phyloP scores from a whole-genome alignment of 371 early-diverging fungal genomes.

The Chytridiales sp. region DNA sequence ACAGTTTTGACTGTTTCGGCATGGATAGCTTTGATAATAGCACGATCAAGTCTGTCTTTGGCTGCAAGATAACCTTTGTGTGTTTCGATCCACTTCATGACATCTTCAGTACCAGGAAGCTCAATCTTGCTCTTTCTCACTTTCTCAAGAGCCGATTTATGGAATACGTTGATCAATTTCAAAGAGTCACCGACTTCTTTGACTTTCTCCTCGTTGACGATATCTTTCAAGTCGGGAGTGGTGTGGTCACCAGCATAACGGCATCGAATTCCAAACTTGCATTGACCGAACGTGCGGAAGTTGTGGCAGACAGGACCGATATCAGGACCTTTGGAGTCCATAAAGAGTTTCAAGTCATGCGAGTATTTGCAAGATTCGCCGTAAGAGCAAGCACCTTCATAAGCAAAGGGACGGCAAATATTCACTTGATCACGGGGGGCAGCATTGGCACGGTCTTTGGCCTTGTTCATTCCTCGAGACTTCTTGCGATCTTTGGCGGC shows the following conservation, averaged over 20 bases:
- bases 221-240: slow-evolving; percentile 30
- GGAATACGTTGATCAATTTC: neutral
- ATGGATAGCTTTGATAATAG: neutral
- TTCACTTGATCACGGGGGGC: slow-evolving; percentile 11
- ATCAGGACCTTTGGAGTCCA: slow-evolving; percentile 61
- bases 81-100: slow-evolving; percentile 15
- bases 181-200: neutral
- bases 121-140: too few relatives aligned
- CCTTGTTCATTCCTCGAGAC: slow-evolving; percentile 36
- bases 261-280: slow-evolving; percentile 74
- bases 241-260: slow-evolving; percentile 73
- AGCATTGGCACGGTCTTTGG: slow-evolving; percentile 13
- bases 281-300: slow-evolving; percentile 70
- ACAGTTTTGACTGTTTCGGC: neutral
- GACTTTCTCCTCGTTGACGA: slow-evolving; percentile 18
- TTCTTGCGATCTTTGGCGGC: neutral
- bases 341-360: slow-evolving; percentile 46
- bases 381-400: slow-evolving; percentile 20
- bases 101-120: slow-evolving; percentile 4
- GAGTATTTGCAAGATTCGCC: slow-evolving; percentile 37
- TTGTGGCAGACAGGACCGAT: slow-evolving; percentile 71
- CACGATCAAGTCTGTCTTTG: neutral
- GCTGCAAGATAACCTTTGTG: neutral
- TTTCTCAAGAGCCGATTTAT: neutral
- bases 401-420: slow-evolving; percentile 18